A percentile compares a stretch with the other conserved stretches of the same genome.
phyloP scores from a whole-genome alignment of 176 grass and related monocot genomes.

The Raddia guianensis region DNA sequence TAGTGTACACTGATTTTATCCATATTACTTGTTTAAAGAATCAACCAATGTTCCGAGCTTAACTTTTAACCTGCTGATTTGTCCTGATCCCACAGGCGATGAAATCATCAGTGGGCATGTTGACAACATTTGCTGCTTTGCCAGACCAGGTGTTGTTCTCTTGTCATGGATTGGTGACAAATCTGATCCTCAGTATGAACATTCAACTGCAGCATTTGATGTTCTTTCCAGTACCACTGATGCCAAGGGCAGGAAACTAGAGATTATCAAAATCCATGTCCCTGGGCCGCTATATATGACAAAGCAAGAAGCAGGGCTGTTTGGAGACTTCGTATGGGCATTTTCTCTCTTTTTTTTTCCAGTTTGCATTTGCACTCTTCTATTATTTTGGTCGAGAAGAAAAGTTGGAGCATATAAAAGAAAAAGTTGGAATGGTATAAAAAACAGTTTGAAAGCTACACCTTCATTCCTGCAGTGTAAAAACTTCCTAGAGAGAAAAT shows the following conservation, averaged over 20 bases:
- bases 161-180: slow-evolving; percentile 59
- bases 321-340: not conserved
- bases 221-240: slow-evolving; percentile 49
- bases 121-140: slow-evolving; percentile 73
- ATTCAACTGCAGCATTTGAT: slow-evolving; percentile 53
- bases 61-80: not conserved
- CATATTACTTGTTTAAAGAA: not conserved
- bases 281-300: slow-evolving; percentile 63
- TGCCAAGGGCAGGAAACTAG: slow-evolving; percentile 55
- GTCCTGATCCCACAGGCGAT: slow-evolving; percentile 43
- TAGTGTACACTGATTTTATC: not conserved
- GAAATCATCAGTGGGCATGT: slow-evolving; percentile 69
- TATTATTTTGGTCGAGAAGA: not conserved
- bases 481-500: not conserved
- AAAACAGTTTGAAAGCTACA: not conserved
- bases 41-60: not conserved
- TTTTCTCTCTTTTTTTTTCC: not conserved
- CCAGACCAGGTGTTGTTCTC: slow-evolving; percentile 51
- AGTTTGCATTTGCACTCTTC: not conserved
- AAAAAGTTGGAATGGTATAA: not conserved
- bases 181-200: slow-evolving; percentile 57
- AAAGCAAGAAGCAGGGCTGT: slow-evolving; percentile 10
- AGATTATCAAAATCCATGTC: slow-evolving; percentile 65
- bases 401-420: not conserved
- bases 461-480: not conserved